These are phyloP conservation scores for Allantophomopsis lycopodina DNA, from an alignment of 2,329 filamentous ascomycete species.

Conservation along the genomic window DNA sequence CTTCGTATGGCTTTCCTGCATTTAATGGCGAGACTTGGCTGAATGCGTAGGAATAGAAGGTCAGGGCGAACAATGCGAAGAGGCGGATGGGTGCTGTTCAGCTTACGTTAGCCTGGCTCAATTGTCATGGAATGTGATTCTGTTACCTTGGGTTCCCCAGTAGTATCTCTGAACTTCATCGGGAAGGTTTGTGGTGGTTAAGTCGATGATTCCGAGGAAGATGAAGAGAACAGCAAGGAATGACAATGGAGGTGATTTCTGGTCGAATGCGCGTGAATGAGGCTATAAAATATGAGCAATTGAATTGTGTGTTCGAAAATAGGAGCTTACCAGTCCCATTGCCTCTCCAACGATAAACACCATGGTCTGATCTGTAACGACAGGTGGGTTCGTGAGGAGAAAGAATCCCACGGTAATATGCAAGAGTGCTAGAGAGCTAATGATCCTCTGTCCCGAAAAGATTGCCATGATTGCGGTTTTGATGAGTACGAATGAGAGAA, in stretches of 20 bases:
- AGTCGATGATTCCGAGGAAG: slow-evolving; percentile 45
- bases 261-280: slow-evolving; percentile 51
- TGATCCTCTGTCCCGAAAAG: slow-evolving; percentile 67
- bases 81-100: slow-evolving; percentile 47
- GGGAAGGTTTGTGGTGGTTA: slow-evolving; percentile 53
- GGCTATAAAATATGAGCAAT: slow-evolving; percentile 29
- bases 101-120: too few relatives aligned
- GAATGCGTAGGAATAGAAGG: slow-evolving; percentile 53
- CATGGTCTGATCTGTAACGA: slow-evolving; percentile 65
- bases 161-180: slow-evolving; percentile 49
- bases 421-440: slow-evolving; percentile 71
- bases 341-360: slow-evolving; percentile 74
- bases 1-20: slow-evolving; percentile 20
- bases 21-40: slow-evolving; percentile 32
- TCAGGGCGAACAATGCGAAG: slow-evolving; percentile 43
- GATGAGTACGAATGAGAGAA: not conserved
- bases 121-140: slow-evolving; percentile 5
- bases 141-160: slow-evolving; percentile 51
- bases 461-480: slow-evolving; percentile 49
- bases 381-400: slow-evolving; percentile 60
- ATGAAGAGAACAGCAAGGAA: slow-evolving; percentile 58
- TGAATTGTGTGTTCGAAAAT: not conserved
- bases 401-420: slow-evolving; percentile 76
- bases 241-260: slow-evolving; percentile 55
- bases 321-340: slow-evolving; percentile 56